Conservation (phyloP, 192 early-diverging fungal species). For the Podila clonocystis region DNA sequence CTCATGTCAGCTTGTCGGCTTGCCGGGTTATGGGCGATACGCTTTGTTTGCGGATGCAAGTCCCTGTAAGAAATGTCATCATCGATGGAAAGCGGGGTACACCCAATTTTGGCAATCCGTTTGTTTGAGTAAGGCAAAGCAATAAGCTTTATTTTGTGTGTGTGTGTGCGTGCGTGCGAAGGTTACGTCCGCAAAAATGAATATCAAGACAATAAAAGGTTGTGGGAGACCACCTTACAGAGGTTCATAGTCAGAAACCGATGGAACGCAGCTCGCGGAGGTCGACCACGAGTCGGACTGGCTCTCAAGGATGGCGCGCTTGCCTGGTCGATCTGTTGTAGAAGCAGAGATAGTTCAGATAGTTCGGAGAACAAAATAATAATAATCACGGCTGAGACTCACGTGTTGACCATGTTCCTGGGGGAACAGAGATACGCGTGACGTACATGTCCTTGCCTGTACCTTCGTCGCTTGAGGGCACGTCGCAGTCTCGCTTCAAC, state of each 20-base stretch:
- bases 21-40: too few species aligned
- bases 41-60: not conserved
- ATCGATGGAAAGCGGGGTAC: constrained; percentile 8
- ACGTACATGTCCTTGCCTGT: not conserved
- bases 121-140: not conserved
- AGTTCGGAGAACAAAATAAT: too few species aligned
- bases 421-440: too few species aligned
- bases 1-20: too few species aligned
- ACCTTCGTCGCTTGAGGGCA: not conserved
- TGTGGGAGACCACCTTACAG: not conserved
- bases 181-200: too few species aligned
- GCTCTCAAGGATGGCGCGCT: not conserved
- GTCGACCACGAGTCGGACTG: not conserved
- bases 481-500: not conserved
- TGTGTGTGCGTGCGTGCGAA: too few species aligned
- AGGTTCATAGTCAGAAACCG: not conserved
- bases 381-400: too few species aligned
- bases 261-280: not conserved
- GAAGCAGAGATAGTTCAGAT: too few species aligned
- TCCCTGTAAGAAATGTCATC: not conserved
- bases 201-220: too few species aligned
- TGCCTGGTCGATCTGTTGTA: not conserved
- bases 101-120: constrained; percentile 17
- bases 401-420: too few species aligned
- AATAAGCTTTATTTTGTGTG: too few species aligned